Conservation (phyloP, 306 rosid species). For the Sindora glabra region DNA sequence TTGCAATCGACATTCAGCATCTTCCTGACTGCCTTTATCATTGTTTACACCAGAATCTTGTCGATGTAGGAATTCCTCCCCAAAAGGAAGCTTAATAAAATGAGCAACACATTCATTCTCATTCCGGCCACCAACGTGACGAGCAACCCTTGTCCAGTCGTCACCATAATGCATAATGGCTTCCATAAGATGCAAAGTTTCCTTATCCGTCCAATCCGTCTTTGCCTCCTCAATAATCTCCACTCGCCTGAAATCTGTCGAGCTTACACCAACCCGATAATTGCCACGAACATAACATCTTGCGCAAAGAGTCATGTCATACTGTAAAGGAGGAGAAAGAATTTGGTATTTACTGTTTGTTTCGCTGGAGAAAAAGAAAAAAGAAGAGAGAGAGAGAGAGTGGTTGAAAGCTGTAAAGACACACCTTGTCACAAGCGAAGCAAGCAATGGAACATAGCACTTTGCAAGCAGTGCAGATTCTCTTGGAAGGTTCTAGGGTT, state of each 20-base stretch:
- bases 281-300: constrained; percentile 94
- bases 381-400: background rate
- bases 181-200: constrained; percentile 74
- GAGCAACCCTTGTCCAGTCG: constrained; percentile 89
- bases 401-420: background rate
- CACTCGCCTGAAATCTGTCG: constrained; percentile 83
- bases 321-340: constrained; percentile 28
- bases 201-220: constrained; percentile 74
- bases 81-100: constrained; percentile 77
- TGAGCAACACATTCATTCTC: constrained; percentile 86
- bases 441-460: constrained; percentile 71
- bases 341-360: background rate
- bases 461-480: constrained; percentile 54
- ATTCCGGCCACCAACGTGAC: constrained; percentile 75
- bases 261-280: constrained; percentile 70
- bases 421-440: constrained; percentile 89
- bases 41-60: constrained; percentile 22
- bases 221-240: constrained; percentile 75
- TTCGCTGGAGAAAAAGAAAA: no score
- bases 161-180: constrained; percentile 74
- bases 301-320: constrained; percentile 85
- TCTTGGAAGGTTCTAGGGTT: constrained; percentile 21
- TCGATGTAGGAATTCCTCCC: constrained; percentile 49
- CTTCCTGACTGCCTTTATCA: constrained; percentile 8
- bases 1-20: constrained; percentile 20